These are phyloP conservation scores for button mushroom (Agaricus bisporus) DNA, from an alignment of 768 basidiomycete species.

Conservation along the genomic window DNA sequence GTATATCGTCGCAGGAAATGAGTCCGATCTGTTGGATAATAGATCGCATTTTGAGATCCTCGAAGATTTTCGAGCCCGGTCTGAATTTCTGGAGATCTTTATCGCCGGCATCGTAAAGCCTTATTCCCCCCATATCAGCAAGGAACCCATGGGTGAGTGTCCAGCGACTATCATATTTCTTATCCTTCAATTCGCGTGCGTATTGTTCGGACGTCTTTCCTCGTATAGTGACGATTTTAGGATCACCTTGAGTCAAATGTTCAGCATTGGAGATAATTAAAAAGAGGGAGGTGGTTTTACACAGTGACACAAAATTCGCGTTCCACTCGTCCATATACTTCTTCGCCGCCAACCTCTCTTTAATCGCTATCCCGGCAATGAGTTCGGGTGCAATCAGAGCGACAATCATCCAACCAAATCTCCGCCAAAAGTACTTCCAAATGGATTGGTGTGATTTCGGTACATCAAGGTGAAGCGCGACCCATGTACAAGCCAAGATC, in stretches of 20 bases:
- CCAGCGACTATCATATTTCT: neutral
- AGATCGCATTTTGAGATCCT: neutral
- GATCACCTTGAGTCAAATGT: neutral
- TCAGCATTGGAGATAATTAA: neutral
- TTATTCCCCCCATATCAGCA: constrained; percentile 9
- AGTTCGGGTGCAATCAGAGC: constrained; percentile 10
- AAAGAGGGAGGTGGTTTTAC: neutral
- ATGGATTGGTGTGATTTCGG: constrained; percentile 5
- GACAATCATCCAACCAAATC: constrained; percentile 5
- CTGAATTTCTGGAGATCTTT: neutral
- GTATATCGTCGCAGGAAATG: constrained; percentile 12
- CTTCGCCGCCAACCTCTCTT: constrained; percentile 4
- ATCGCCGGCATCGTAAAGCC: constrained; percentile 1
- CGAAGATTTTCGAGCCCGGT: neutral
- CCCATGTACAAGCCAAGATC: constrained; percentile 17
- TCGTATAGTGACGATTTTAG: neutral
- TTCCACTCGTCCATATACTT: neutral
- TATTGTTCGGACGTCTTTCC: neutral
- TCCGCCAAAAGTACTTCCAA: neutral
- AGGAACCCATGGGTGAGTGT: constrained; percentile 11
- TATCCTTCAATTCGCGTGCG: neutral
- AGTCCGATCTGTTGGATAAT: neutral
- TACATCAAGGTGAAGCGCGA: constrained; percentile 17
- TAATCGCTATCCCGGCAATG: constrained; percentile 6
- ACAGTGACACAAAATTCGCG: neutral